phyloP scores from a whole-genome alignment of 495 filamentous ascomycete genomes.

The Talaromyces thailandensis region DNA sequence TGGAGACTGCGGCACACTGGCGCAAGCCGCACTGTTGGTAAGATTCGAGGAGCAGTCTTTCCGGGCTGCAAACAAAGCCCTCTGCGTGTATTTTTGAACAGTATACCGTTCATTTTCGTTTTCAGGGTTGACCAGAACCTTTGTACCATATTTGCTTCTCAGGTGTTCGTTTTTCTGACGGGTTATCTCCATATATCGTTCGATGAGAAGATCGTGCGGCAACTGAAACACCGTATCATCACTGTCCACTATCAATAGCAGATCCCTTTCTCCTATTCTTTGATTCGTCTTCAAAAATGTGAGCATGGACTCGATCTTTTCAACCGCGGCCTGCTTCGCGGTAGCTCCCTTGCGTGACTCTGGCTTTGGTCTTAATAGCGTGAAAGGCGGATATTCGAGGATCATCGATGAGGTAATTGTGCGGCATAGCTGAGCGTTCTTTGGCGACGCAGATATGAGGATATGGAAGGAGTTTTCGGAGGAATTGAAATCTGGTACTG shows the following conservation, averaged over 20 bases:
- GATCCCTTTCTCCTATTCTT: constrained; percentile 44
- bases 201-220: constrained; percentile 47
- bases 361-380: constrained; percentile 38
- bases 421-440: constrained; percentile 47
- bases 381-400: constrained; percentile 53
- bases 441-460: constrained; percentile 42
- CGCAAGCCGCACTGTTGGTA: constrained; percentile 39
- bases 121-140: constrained; percentile 17
- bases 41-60: constrained; percentile 46
- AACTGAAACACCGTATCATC: constrained; percentile 54
- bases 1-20: constrained; percentile 43
- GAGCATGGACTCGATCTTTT: constrained; percentile 40
- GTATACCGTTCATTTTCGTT: constrained; percentile 17
- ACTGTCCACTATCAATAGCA: constrained; percentile 52
- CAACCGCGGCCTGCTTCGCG: constrained; percentile 26
- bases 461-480: constrained; percentile 52
- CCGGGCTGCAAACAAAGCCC: constrained; percentile 51
- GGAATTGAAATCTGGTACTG: background rate
- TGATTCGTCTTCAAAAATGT: constrained; percentile 43
- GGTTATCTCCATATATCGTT: constrained; percentile 43
- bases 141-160: constrained; percentile 36
- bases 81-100: constrained; percentile 43
- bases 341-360: constrained; percentile 18
- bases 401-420: constrained; percentile 51
- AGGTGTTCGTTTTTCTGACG: constrained; percentile 40